Evolutionary conservation across 768 basidiomycete species (phyloP), one percentile per base, ranked within the genome.

Genomic region (Mrakia frigida): DNA sequence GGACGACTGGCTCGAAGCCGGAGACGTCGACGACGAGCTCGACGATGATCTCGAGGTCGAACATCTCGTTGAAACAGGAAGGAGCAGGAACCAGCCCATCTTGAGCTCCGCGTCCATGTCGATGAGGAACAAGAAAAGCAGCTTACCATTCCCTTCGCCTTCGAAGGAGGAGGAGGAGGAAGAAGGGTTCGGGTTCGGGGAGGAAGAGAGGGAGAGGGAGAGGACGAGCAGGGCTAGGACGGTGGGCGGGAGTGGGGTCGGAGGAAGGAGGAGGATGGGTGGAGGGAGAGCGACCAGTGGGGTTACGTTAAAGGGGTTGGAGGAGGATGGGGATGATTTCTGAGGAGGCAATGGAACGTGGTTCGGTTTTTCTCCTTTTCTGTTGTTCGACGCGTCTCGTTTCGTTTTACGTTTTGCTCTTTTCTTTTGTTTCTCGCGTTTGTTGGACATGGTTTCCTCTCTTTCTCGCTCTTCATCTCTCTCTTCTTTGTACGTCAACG

Each of bases 1-100:
- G 41, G 70, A 73, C 39, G 76, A 77, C 65, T 77, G 76, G 76
- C 59, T 50, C 33, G 65, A 46, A 2, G 37, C 43, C 33, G 59
- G 61, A 11, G 39, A 46, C 50, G 53, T 31, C 60, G 23, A n/a
- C 13, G 50, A 41, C 46, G 61, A 65, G 0, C 37, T 7, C 5
- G 46, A n/a, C 21, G 52, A 10, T n/a, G 56, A n/a, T 10, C 60
- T 25, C 46, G 37, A 33, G 60, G n/a, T 14, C 7, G 31, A 35
- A 13, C 43, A 43, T 21, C 46, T 50, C 46, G 46, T 16, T 3
- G 46, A 50, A 21, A 50, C 46, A 6, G 6, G 46, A 21, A 50
- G 46, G 46, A 21, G 46, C 16, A 14, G 46, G 46, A 50, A 50
- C 16, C 46, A 50, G 21, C 46, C 46, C 18, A 50, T 50, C 46